Percentiles rank a stretch among this genome's conserved stretches.
phyloP scores from a whole-genome alignment of 345 rosid species.

The Draba incana region DNA sequence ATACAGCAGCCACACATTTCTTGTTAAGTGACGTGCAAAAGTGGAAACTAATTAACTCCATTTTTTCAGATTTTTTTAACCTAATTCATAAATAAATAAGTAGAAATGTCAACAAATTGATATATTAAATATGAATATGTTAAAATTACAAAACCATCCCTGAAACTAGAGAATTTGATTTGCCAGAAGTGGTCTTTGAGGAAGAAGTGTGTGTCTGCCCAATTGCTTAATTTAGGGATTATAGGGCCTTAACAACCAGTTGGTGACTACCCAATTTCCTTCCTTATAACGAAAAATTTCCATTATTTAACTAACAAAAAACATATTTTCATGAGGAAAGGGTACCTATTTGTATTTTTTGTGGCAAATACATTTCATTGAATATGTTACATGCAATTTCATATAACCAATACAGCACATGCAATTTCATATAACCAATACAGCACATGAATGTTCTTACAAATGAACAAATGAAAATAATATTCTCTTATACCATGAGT shows the following conservation, averaged over 20 bases:
- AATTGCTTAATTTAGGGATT: slow-evolving; percentile 65
- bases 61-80: not conserved
- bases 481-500: too few species aligned
- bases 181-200: slow-evolving; percentile 31
- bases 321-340: slow-evolving; percentile 10
- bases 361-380: too few species aligned
- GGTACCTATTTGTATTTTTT: not conserved
- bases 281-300: slow-evolving; percentile 25
- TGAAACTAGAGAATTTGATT: slow-evolving; percentile 23
- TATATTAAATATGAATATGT: not conserved
- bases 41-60: slow-evolving; percentile 30
- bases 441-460: too few species aligned
- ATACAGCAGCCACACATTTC: slow-evolving; percentile 26
- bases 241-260: slow-evolving; percentile 68
- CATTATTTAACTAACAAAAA: not conserved
- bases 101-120: slow-evolving; percentile 27
- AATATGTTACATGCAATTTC: too few species aligned
- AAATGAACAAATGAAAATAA: too few species aligned
- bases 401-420: too few species aligned
- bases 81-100: not conserved
- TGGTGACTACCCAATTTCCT: slow-evolving; percentile 48
- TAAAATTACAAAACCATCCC: slow-evolving; percentile 11
- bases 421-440: too few species aligned
- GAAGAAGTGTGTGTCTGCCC: slow-evolving; percentile 41
- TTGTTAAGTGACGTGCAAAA: slow-evolving; percentile 45